phyloP scores from a whole-genome alignment of 2,329 filamentous ascomycete species.

The Aspergillus persii region DNA sequence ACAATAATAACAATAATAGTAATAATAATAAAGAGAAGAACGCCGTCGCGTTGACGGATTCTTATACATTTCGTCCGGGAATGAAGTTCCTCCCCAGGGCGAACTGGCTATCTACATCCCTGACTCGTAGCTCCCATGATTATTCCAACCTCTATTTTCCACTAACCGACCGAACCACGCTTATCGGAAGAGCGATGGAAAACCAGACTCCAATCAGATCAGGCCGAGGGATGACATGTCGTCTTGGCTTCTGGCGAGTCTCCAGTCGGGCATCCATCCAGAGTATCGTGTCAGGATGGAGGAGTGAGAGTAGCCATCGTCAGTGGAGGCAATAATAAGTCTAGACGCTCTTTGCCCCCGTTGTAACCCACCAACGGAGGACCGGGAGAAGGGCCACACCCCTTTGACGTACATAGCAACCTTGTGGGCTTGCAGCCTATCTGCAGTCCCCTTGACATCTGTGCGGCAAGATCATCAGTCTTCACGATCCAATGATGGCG shows the following conservation, averaged over 20 bases:
- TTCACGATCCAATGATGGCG: slow-evolving; percentile 15
- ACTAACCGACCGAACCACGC: slow-evolving; percentile 22
- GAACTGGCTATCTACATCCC: not conserved
- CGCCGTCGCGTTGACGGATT: not conserved
- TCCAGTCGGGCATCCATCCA: slow-evolving; percentile 17
- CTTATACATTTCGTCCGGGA: not conserved
- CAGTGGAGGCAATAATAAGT: slow-evolving; percentile 1
- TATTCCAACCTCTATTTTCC: slow-evolving; percentile 6
- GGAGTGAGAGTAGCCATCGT: not conserved
- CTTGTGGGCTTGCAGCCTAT: slow-evolving; percentile 7
- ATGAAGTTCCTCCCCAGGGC: not conserved
- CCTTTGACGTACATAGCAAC: slow-evolving; percentile 14
- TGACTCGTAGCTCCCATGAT: not conserved
- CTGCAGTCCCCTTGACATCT: slow-evolving; percentile 9
- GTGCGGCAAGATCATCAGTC: slow-evolving; percentile 13
- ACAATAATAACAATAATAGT: too few relatives aligned
- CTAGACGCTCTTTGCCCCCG: slow-evolving; percentile 12
- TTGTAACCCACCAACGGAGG: slow-evolving; percentile 2
- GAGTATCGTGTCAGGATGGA: not conserved
- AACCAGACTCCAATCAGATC: slow-evolving; percentile 11
- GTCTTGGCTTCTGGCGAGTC: slow-evolving; percentile 12
- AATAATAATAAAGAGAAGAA: too few relatives aligned
- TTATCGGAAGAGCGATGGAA: slow-evolving; percentile 12
- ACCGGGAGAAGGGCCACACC: slow-evolving; percentile 1
- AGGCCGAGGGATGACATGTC: slow-evolving; percentile 10